Evolutionary conservation across 2,329 filamentous ascomycete genomes (phyloP).

Genomic region (Pseudogymnoascus sp.): DNA sequence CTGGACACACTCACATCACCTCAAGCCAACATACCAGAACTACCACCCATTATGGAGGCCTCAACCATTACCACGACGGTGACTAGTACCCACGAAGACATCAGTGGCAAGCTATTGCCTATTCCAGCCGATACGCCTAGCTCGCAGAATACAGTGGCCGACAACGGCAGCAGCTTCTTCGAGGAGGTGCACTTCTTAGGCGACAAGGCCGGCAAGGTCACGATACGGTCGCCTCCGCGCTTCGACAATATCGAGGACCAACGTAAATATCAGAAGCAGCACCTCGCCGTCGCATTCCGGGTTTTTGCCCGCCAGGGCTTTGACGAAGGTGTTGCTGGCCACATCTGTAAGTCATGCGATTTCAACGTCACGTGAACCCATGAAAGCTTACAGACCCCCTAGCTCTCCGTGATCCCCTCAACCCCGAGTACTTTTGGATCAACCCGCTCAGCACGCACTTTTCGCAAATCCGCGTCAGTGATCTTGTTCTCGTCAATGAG

Average conservation of each 20-base stretch:
- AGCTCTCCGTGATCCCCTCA: constrained; percentile 31
- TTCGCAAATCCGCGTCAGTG: constrained; percentile 52
- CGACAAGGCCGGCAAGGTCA: constrained; percentile 15
- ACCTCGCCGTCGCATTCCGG: constrained; percentile 39
- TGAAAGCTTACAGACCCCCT: background rate
- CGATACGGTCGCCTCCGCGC: constrained; percentile 13
- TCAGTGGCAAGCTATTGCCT: background rate
- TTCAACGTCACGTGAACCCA: background rate
- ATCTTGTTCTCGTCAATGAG: constrained; percentile 58
- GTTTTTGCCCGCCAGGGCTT: constrained; percentile 37
- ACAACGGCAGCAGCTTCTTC: constrained; percentile 10
- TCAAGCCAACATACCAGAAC: background rate
- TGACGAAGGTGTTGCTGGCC: constrained; percentile 34
- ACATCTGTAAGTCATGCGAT: constrained; percentile 30
- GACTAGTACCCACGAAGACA: background rate
- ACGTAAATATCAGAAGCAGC: constrained; percentile 27
- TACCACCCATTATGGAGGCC: background rate
- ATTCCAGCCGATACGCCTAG: background rate
- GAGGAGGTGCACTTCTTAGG: constrained; percentile 16
- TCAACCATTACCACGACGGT: background rate
- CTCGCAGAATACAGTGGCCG: background rate
- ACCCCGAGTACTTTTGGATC: constrained; percentile 39
- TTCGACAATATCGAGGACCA: constrained; percentile 22
- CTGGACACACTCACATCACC: background rate
- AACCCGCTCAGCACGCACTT: constrained; percentile 60